Evolutionary conservation across 148 eudicot genomes (phyloP), one percentile per base, ranked within the genome.

Genomic region (Camellia sinensis): DNA sequence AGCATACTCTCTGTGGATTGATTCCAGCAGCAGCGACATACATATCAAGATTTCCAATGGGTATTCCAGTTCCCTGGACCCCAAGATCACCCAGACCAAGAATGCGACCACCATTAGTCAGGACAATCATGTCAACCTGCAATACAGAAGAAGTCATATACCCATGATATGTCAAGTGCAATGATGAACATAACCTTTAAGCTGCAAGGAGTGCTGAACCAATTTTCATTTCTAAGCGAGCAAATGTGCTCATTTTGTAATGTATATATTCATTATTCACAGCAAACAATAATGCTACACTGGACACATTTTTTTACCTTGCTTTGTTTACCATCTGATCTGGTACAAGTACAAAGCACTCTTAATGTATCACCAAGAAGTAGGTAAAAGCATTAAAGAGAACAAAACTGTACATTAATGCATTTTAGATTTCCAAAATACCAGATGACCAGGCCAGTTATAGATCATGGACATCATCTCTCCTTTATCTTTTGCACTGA

Each of bases 21-120:
- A 96, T 92, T 66, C 99, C 99, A 80, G 99, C 99, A 78, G 99
- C 99, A 82, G 99, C 98, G 82, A 96, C 99, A 87, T 96, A 96
- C 82, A 96, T 87, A 86, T 96, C 99, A 68, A 96, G 98, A 73
- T 96, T 96, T 71, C 99, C 99, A 71, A 96, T 94, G 19, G 99
- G 98, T 82, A 96, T 96, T 71, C 95, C 99, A 71, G 94, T 96
- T 81, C 99, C 99, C 82, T 96, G 99, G 73, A 96, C 99, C 73
- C 99, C 99, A 81, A 96, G 98, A 78, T 96, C 99, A 79, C 99
- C 99, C 44, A 96, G 86, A 68, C 99, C 99, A 81, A 96, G 98
- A 76, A 96, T 96, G 50, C 99, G 97, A 83, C 99, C 94, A 61
- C 99, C 99, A 96, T 96, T 98, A 66, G 99, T 96, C 84, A 96